These are phyloP conservation scores for Ophiostoma sp. DNA, from an alignment of 2,329 filamentous ascomycete genomes.

Conservation along the genomic window DNA sequence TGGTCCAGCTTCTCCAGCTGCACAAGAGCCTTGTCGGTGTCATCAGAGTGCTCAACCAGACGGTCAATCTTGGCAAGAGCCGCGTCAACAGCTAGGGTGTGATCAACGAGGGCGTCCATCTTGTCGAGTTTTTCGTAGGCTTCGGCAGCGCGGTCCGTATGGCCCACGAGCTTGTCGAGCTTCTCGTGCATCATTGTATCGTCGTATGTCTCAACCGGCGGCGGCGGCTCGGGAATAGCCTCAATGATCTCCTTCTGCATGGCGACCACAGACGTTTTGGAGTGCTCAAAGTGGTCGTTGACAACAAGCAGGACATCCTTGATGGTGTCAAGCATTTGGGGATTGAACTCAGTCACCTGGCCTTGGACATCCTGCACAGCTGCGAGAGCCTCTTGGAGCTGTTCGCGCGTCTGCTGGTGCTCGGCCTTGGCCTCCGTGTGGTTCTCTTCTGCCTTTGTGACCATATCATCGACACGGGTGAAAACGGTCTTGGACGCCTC, in stretches of 20 bases:
- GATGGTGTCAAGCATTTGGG: slow-evolving; percentile 79
- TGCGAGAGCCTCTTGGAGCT: slow-evolving; percentile 68
- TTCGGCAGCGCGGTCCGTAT: slow-evolving; percentile 60
- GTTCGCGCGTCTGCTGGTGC: slow-evolving; percentile 75
- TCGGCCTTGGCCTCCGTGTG: slow-evolving; percentile 69
- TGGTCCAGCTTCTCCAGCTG: slow-evolving; percentile 23
- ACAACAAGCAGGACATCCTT: slow-evolving; percentile 80
- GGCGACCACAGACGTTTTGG: slow-evolving; percentile 58
- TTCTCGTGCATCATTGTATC: slow-evolving; percentile 56
- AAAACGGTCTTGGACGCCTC: slow-evolving; percentile 86
- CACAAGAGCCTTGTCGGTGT: slow-evolving; percentile 22
- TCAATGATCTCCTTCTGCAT: slow-evolving; percentile 58
- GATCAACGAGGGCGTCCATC: slow-evolving; percentile 64
- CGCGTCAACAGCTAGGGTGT: slow-evolving; percentile 22
- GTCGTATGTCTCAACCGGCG: slow-evolving; percentile 59
- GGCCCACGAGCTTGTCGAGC: slow-evolving; percentile 54
- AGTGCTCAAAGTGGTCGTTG: slow-evolving; percentile 82
- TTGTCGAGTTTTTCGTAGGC: slow-evolving; percentile 71
- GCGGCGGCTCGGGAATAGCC: slow-evolving; percentile 56
- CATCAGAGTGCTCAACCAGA: slow-evolving; percentile 26
- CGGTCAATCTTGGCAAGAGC: slow-evolving; percentile 24
- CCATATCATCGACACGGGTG: slow-evolving; percentile 72
- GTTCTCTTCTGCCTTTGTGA: slow-evolving; percentile 67
- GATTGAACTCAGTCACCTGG: slow-evolving; percentile 76
- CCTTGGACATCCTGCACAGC: slow-evolving; percentile 71